Conservation (phyloP, 108 stramenopile genomes). For the Cyclotella baltica region DNA sequence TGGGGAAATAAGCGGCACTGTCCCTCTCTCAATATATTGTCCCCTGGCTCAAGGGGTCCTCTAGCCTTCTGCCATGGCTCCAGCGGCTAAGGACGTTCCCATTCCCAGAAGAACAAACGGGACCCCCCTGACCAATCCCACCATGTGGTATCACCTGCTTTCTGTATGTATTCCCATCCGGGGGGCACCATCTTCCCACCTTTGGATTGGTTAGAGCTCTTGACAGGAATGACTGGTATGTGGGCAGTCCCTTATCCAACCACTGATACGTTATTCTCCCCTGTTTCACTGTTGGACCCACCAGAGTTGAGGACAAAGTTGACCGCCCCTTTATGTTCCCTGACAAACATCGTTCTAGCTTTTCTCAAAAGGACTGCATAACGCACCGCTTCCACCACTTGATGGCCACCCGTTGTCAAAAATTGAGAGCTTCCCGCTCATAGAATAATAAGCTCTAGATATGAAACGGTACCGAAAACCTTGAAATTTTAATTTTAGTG, state of each 20-base stretch:
- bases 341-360: not conserved
- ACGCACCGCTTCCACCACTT: not conserved
- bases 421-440: not conserved
- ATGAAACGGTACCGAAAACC: no score
- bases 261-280: no score
- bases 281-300: no score
- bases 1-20: not conserved
- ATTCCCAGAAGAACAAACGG: conserved; percentile 49
- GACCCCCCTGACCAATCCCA: conserved; percentile 56
- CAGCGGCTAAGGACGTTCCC: no score
- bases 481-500: no score
- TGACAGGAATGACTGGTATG: not conserved
- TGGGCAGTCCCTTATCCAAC: not conserved
- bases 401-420: not conserved
- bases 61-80: not conserved
- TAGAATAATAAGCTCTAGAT: no score
- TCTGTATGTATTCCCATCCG: conserved; percentile 24
- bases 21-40: not conserved
- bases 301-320: no score
- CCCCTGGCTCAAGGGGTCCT: not conserved
- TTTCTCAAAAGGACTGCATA: not conserved
- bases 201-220: not conserved
- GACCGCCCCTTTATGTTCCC: no score
- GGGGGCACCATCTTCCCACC: not conserved
- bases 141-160: conserved; percentile 22